Conservation (phyloP, 345 rosid species). For the Firmiana major region DNA sequence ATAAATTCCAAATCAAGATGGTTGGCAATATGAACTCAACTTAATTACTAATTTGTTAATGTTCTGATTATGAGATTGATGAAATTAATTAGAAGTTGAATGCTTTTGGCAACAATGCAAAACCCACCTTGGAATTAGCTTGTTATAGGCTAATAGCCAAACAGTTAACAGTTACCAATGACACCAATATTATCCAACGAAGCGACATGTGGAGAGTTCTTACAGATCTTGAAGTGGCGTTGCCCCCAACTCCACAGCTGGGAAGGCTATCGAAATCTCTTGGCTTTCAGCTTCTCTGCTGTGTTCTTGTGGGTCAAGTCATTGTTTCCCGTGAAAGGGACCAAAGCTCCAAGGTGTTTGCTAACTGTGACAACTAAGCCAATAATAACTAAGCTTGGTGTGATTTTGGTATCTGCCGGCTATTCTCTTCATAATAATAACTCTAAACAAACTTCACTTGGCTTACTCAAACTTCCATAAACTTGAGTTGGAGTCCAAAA, state of each 20-base stretch:
- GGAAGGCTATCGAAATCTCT: slow-evolving; percentile 23
- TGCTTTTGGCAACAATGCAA: not conserved
- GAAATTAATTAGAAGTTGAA: not conserved
- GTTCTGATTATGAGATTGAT: not conserved
- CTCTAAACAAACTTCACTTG: slow-evolving; percentile 7
- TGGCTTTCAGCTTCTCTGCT: slow-evolving; percentile 8
- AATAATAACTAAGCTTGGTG: not conserved
- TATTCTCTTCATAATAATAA: not conserved
- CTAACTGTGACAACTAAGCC: not conserved
- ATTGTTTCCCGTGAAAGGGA: not conserved
- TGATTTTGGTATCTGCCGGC: not conserved
- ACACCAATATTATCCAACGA: not conserved
- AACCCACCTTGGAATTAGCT: not conserved
- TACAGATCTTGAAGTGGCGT: slow-evolving; percentile 9
- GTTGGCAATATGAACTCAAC: no score
- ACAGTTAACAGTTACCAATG: not conserved
- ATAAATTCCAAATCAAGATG: not conserved
- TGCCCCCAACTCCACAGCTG: slow-evolving; percentile 23
- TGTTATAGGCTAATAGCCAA: not conserved
- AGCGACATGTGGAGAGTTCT: slow-evolving; percentile 7
- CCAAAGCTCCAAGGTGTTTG: not conserved
- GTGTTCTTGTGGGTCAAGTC: slow-evolving; percentile 7
- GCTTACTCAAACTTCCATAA: not conserved
- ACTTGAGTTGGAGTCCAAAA: slow-evolving; percentile 13
- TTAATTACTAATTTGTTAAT: not conserved